phyloP scores from a whole-genome alignment of 257 asterid genomes.

The Solanum tarapatanum region DNA sequence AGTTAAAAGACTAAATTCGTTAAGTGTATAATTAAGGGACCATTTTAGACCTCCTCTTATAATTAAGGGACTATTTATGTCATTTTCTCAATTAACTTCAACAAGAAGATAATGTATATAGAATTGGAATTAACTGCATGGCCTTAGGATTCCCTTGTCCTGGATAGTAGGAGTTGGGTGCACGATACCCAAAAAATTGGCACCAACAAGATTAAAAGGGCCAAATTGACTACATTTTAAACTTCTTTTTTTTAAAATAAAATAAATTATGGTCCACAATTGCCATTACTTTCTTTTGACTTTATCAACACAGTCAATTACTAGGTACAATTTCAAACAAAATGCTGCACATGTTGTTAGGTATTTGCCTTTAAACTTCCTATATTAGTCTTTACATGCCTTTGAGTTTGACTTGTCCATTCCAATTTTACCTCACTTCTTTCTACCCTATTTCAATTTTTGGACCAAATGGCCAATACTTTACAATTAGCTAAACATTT shows the following conservation, averaged over 20 bases:
- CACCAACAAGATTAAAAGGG: background rate
- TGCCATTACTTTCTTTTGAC: slow-evolving; percentile 11
- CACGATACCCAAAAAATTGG: slow-evolving; percentile 22
- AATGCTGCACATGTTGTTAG: slow-evolving; percentile 1
- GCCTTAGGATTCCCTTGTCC: slow-evolving; percentile 25
- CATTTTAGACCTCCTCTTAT: too few species aligned
- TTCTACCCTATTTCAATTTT: background rate
- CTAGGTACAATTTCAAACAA: background rate
- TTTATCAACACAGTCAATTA: background rate
- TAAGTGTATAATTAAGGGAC: too few species aligned
- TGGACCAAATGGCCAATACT: background rate
- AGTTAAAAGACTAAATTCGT: too few species aligned
- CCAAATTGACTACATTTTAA: slow-evolving; percentile 18
- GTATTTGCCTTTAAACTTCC: background rate
- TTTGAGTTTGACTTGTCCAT: background rate
- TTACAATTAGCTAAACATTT: background rate
- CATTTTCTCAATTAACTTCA: background rate
- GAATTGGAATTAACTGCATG: background rate
- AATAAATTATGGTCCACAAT: background rate
- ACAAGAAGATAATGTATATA: background rate
- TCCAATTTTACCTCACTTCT: background rate
- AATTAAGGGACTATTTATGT: too few species aligned
- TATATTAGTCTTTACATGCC: background rate
- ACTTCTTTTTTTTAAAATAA: background rate
- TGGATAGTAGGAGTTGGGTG: slow-evolving; percentile 13